These are phyloP conservation scores for Pseudopyrenochaeta lycopersici DNA, from an alignment of 2,329 filamentous ascomycete species.

Conservation along the genomic window DNA sequence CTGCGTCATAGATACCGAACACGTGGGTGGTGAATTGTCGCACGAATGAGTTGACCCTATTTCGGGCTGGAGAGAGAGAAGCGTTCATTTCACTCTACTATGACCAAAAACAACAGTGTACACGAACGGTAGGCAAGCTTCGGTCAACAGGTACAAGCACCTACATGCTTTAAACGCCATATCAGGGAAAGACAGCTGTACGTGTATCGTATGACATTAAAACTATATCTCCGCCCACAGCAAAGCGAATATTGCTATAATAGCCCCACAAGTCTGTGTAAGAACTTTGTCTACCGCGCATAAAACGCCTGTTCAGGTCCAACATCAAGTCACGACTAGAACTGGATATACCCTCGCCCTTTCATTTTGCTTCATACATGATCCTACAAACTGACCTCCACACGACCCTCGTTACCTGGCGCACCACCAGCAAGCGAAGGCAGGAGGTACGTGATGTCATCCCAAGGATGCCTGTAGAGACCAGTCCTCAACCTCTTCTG, in stretches of 20 bases:
- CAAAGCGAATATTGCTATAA: conserved; percentile 44
- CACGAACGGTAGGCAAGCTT: too few species aligned
- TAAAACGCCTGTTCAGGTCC: conserved; percentile 40
- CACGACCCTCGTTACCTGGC: conserved; percentile 52
- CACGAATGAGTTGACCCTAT: too few species aligned
- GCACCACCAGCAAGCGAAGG: conserved; percentile 49
- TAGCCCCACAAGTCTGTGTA: conserved; percentile 27
- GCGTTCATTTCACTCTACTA: too few species aligned
- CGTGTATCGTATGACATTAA: conserved; percentile 37
- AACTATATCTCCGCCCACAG: conserved; percentile 41
- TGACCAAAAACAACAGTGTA: too few species aligned
- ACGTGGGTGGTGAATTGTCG: too few species aligned
- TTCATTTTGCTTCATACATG: conserved; percentile 29
- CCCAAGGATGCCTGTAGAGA: conserved; percentile 98
- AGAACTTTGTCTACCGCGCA: conserved; percentile 40
- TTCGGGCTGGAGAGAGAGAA: too few species aligned
- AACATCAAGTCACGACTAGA: conserved; percentile 29
- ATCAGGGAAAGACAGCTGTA: neutral
- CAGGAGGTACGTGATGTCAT: conserved; percentile 53
- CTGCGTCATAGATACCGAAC: too few species aligned
- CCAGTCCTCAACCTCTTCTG: conserved; percentile 99
- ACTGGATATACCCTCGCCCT: conserved; percentile 37
- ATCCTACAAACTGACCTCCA: conserved; percentile 52
- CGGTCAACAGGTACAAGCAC: too few species aligned
- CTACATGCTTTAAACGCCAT: too few species aligned